Conservation (phyloP, 176 grass and related monocot species). For the Paspalum vaginatum region DNA sequence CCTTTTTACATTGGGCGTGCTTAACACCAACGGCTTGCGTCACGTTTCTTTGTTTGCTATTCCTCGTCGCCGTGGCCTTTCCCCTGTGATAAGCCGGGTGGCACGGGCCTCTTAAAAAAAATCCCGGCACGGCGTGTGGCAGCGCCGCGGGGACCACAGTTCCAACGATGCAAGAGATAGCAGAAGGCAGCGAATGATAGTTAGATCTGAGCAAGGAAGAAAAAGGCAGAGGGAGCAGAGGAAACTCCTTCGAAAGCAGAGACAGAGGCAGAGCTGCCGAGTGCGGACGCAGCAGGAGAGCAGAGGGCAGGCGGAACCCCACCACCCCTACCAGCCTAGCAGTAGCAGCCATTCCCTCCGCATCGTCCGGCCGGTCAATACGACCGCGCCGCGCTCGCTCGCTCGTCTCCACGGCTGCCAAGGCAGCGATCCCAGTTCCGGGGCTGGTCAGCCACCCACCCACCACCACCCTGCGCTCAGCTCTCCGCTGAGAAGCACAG, state of each 20-base stretch:
- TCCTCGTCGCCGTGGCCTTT: not conserved
- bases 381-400: not conserved
- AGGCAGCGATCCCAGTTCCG: too few relatives aligned
- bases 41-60: not conserved
- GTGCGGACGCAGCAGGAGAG: not conserved
- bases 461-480: too few relatives aligned
- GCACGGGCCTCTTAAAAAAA: not conserved
- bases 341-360: not conserved
- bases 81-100: not conserved
- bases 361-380: not conserved
- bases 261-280: too few relatives aligned
- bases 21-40: not conserved
- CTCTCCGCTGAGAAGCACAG: too few relatives aligned
- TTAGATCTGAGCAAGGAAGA: too few relatives aligned
- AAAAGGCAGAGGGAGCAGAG: not conserved
- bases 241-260: conserved; percentile 1
- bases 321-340: not conserved
- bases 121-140: not conserved
- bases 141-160: not conserved
- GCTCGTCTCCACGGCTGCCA: too few relatives aligned
- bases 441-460: too few relatives aligned
- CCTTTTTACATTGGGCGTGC: too few relatives aligned
- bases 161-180: not conserved
- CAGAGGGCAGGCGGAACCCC: not conserved
- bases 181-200: not conserved